phyloP scores from a whole-genome alignment of 2,329 filamentous ascomycete genomes.

The Ascomycota sp. region DNA sequence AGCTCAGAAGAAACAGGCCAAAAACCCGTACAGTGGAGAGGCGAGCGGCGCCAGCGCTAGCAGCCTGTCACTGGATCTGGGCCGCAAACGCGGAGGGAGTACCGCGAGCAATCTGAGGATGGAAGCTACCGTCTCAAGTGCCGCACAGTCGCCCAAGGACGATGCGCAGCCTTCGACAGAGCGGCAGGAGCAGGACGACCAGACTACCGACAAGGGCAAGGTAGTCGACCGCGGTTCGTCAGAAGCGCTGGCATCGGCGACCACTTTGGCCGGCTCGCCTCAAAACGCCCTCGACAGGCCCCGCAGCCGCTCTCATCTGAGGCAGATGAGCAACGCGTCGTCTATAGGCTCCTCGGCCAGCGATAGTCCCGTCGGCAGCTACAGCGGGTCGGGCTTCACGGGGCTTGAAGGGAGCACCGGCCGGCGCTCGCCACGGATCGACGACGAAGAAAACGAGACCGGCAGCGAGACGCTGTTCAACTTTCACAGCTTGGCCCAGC shows the following conservation, averaged over 20 bases:
- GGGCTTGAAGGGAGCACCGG: constrained; percentile 22
- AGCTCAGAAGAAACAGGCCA: constrained; percentile 40
- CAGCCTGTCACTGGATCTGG: constrained; percentile 39
- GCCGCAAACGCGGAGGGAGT: constrained; percentile 38
- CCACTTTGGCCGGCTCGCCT: constrained; percentile 17
- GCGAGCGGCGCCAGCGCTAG: constrained; percentile 35
- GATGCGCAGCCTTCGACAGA: constrained; percentile 7
- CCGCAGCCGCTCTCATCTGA: constrained; percentile 47
- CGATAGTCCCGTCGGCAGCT: constrained; percentile 42
- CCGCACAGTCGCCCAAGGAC: constrained; percentile 11
- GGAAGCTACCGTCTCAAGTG: constrained; percentile 29
- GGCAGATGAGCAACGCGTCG: constrained; percentile 73
- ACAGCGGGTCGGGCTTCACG: constrained; percentile 15
- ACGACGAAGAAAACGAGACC: constrained; percentile 29
- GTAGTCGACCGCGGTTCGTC: constrained; percentile 34
- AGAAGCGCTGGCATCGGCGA: constrained; percentile 7
- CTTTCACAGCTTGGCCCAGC: constrained; percentile 68
- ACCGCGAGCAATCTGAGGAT: constrained; percentile 36
- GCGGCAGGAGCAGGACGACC: constrained; percentile 11
- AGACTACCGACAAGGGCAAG: constrained; percentile 41
- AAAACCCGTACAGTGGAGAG: constrained; percentile 14
- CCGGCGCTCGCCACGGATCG: constrained; percentile 23
- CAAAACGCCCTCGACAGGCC: constrained; percentile 29
- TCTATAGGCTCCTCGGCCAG: constrained; percentile 60
- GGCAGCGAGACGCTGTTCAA: constrained; percentile 69